phyloP scores from a whole-genome alignment of 2,329 filamentous ascomycete species.

The Cadophora sp. region DNA sequence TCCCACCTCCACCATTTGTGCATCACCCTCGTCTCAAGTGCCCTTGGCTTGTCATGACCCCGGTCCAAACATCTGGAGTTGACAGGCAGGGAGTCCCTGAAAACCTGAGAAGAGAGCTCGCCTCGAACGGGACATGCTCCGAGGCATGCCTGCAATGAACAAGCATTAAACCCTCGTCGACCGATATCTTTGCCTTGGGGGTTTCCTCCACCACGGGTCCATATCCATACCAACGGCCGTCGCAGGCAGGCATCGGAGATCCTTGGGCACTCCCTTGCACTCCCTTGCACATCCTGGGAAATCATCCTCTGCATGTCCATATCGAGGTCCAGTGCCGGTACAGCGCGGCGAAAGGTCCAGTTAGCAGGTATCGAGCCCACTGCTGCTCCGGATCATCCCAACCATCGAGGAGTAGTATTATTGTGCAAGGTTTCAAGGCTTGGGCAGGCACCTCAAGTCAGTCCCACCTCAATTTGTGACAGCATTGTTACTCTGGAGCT shows the following conservation, averaged over 20 bases:
- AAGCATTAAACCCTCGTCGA: slow-evolving; percentile 41
- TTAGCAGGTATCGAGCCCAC: slow-evolving; percentile 37
- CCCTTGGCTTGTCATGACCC: slow-evolving; percentile 42
- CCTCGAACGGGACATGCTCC: slow-evolving; percentile 44
- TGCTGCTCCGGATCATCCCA: slow-evolving; percentile 40
- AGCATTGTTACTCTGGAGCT: slow-evolving; percentile 53
- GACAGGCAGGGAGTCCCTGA: slow-evolving; percentile 42
- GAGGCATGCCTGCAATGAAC: slow-evolving; percentile 42
- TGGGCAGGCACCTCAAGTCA: slow-evolving; percentile 45
- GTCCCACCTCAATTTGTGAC: slow-evolving; percentile 62
- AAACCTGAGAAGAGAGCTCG: slow-evolving; percentile 38
- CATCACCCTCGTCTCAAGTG: slow-evolving; percentile 45
- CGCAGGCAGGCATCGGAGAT: slow-evolving; percentile 40
- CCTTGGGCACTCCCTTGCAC: slow-evolving; percentile 34
- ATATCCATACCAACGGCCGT: slow-evolving; percentile 40
- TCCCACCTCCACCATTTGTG: slow-evolving; percentile 36
- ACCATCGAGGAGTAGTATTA: slow-evolving; percentile 37
- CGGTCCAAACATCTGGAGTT: slow-evolving; percentile 42
- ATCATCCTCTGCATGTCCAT: slow-evolving; percentile 36
- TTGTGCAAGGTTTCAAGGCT: slow-evolving; percentile 40
- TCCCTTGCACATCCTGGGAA: slow-evolving; percentile 36
- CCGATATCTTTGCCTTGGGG: slow-evolving; percentile 37
- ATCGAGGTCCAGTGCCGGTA: slow-evolving; percentile 41
- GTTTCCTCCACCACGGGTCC: slow-evolving; percentile 39
- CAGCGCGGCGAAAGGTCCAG: slow-evolving; percentile 38